Evolutionary conservation across 2,329 filamentous ascomycete species (phyloP), one percentile per base, ranked within the genome.

Genomic region (Dactylonectria macrodidyma): DNA sequence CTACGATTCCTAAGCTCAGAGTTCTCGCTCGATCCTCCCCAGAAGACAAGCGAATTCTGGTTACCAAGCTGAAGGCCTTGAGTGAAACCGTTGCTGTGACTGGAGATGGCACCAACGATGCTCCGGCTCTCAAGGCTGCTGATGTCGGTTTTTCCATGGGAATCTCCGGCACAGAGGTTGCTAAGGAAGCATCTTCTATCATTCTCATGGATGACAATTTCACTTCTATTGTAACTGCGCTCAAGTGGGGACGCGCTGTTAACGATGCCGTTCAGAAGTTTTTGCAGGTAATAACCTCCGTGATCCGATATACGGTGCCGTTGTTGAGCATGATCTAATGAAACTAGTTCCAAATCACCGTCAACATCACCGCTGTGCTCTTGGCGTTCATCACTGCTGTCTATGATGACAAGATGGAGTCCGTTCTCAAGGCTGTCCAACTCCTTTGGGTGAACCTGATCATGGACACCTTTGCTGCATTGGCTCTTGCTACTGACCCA

Each of bases 81-180:
- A 89, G 88, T 3, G 88, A 91, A 77, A 91, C 79, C 0, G 85
- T 87, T 1, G 86, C 86, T 10, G 85, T 88, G 2, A 91, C 89
- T 12, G 89, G 89, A 16, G 89, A 91, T 70, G 89, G 89, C 7
- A 90, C 88, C 6, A 90, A 91, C 64, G 89, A 91, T 69, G 88
- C 87, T 0, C 86, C 88, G 7, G 88, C 88, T 14, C 78, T 91
- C 59, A 89, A 88, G 71, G 87, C 87, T 65, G 89, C 89, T 2
- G 88, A 91, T 72, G 88, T 91, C 3, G 89, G 89, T 3, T 90
- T 91, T 72, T 88, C 87, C 9, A 90, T 90, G 89, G 90, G 90
- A 67, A 89, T 91, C 67, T 89, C 59, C 19, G 19, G 19, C 19
- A 19, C 19, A 19, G 19, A 19, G 19, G 19, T 19, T 19, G 19